A percentile compares a stretch with the other conserved stretches of the same genome.
phyloP scores from a whole-genome alignment of 208 protist species.

The Acanthamoeba pearcei region DNA sequence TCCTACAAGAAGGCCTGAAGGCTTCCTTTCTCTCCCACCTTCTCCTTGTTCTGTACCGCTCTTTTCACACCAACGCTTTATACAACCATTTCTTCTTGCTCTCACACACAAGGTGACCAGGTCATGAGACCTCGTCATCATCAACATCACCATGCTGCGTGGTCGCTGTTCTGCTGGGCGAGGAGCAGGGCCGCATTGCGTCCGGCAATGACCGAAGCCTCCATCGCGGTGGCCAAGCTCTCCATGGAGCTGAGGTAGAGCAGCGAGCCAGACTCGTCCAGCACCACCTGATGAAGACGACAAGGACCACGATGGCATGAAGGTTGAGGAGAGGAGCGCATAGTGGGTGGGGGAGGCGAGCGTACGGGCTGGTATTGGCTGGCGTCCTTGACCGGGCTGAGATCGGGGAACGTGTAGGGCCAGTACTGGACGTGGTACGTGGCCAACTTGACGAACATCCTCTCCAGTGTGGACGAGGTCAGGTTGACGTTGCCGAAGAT shows the following conservation, averaged over 20 bases:
- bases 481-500: conserved; percentile 61
- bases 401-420: conserved; percentile 66
- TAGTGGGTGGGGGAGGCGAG: not conserved
- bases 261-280: conserved; percentile 27
- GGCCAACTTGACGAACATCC: conserved; percentile 11
- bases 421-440: conserved; percentile 54
- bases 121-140: too few relatives aligned
- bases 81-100: too few relatives aligned
- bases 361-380: conserved; percentile 23
- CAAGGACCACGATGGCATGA: not conserved
- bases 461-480: conserved; percentile 8
- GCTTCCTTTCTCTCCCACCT: not conserved
- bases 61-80: not conserved
- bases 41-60: not conserved
- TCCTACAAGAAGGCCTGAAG: conserved; percentile 62
- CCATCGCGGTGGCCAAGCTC: conserved; percentile 60
- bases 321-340: too few relatives aligned
- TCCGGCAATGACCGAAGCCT: conserved; percentile 47
- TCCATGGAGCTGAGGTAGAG: conserved; percentile 60
- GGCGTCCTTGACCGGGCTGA: conserved; percentile 6
- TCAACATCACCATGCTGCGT: not conserved
- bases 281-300: not conserved
- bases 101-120: too few relatives aligned
- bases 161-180: not conserved
- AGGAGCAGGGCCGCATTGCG: conserved; percentile 45